phyloP scores from a whole-genome alignment of 306 rosid genomes.

The Ceratonia siliqua region DNA sequence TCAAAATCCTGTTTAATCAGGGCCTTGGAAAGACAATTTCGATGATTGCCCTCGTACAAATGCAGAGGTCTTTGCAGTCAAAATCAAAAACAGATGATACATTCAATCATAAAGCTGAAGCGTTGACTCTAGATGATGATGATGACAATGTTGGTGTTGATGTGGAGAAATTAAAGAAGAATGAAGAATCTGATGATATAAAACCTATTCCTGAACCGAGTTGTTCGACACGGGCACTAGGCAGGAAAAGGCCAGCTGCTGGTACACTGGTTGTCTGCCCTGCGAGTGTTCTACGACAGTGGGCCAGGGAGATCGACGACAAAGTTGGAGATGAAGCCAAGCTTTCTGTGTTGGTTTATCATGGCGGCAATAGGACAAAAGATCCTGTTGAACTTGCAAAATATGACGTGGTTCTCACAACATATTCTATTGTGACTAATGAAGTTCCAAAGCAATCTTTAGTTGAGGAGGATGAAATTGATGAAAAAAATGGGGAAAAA shows the following conservation, averaged over 20 bases:
- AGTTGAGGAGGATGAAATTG: conserved; percentile 80
- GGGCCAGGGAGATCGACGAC: conserved; percentile 93
- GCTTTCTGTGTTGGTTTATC: conserved; percentile 75
- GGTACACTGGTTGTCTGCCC: conserved; percentile 98
- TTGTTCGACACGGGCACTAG: conserved; percentile 50
- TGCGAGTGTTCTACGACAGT: conserved; percentile 94
- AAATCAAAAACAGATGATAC: conserved; percentile 63
- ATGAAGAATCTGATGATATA: conserved; percentile 54
- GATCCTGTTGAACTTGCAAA: conserved; percentile 76
- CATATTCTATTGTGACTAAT: conserved; percentile 84
- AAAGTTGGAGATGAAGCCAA: conserved; percentile 75
- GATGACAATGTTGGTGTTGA: conserved; percentile 56
- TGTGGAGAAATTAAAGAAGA: conserved; percentile 44
- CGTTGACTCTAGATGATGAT: conserved; percentile 88
- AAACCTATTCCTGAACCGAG: conserved; percentile 57
- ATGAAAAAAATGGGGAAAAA: conserved; percentile 66
- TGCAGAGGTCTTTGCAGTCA: conserved; percentile 66
- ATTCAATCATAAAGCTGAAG: conserved; percentile 67
- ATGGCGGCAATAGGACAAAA: conserved; percentile 90
- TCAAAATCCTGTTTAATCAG: conserved; percentile 50
- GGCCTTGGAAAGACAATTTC: conserved; percentile 99
- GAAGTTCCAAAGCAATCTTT: conserved; percentile 93
- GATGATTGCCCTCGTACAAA: conserved; percentile 87
- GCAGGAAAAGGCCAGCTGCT: conserved; percentile 91
- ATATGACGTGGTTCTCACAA: conserved; percentile 93